Conservation (phyloP, 257 asterid species). For the Solanum medicagineum region DNA sequence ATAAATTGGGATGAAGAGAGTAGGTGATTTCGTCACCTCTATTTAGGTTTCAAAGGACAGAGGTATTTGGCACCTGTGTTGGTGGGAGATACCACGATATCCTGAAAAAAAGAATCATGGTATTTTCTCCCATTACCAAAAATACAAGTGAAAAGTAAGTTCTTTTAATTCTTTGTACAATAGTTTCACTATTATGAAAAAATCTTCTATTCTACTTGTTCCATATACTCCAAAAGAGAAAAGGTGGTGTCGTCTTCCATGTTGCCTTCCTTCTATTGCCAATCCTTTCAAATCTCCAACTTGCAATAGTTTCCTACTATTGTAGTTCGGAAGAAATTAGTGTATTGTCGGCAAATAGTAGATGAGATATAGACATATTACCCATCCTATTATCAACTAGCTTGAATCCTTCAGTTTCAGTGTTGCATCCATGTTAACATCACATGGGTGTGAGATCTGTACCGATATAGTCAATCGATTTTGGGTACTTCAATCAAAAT, state of each 20-base stretch:
- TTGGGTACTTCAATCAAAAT: neutral
- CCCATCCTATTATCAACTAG: neutral
- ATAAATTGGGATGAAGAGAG: neutral
- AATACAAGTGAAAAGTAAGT: neutral
- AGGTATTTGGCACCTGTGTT: neutral
- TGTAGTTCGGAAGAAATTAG: neutral
- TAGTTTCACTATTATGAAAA: neutral
- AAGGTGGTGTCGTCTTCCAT: neutral
- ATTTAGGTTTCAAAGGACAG: neutral
- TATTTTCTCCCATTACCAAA: neutral
- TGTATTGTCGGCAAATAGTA: neutral
- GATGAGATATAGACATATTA: neutral
- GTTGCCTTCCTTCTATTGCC: neutral
- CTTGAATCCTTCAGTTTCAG: neutral
- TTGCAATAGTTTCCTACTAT: neutral
- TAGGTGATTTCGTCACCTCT: neutral
- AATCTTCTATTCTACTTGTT: neutral
- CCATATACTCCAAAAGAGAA: neutral
- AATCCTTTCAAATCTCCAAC: neutral
- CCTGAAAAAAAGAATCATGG: neutral
- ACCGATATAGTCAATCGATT: neutral
- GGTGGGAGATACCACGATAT: neutral
- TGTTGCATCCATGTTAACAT: neutral
- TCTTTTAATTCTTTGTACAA: neutral
- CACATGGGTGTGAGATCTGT: neutral